Percentiles rank a stretch among this genome's conserved stretches.
phyloP scores from a whole-genome alignment of 208 protist species.

The Trypanosoma avium region DNA sequence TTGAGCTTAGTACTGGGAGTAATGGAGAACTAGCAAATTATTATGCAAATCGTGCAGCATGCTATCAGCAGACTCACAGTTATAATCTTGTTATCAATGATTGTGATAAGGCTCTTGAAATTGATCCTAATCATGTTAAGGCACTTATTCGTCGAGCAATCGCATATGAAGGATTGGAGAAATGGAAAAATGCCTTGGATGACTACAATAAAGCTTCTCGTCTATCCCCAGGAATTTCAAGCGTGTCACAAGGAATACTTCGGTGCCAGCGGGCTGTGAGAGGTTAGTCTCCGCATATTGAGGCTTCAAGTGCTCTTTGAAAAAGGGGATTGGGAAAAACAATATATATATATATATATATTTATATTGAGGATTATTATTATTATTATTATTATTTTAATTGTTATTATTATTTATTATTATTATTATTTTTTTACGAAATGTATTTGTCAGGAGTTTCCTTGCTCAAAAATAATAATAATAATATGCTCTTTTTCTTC shows the following conservation, averaged over 20 bases:
- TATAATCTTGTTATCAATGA: constrained; percentile 86
- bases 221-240: constrained; percentile 52
- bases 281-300: not conserved
- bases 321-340: no score
- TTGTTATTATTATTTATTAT: no score
- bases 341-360: no score
- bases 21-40: constrained; percentile 79
- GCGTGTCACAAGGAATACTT: constrained; percentile 73
- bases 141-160: constrained; percentile 89
- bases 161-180: constrained; percentile 90
- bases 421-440: constrained; percentile 7
- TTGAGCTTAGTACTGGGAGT: constrained; percentile 71
- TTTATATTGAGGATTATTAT: no score
- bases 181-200: constrained; percentile 87
- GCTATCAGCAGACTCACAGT: constrained; percentile 88
- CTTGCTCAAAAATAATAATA: no score
- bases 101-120: constrained; percentile 76
- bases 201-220: constrained; percentile 79
- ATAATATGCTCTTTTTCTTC: constrained; percentile 1
- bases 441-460: not conserved
- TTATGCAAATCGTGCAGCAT: constrained; percentile 90
- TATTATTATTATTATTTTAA: no score
- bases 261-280: constrained; percentile 78
- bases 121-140: constrained; percentile 86
- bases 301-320: not conserved